Evolutionary conservation across 257 asterid genomes (phyloP), one percentile per base, ranked within the genome.

Genomic region (Solanum dulcamara): DNA sequence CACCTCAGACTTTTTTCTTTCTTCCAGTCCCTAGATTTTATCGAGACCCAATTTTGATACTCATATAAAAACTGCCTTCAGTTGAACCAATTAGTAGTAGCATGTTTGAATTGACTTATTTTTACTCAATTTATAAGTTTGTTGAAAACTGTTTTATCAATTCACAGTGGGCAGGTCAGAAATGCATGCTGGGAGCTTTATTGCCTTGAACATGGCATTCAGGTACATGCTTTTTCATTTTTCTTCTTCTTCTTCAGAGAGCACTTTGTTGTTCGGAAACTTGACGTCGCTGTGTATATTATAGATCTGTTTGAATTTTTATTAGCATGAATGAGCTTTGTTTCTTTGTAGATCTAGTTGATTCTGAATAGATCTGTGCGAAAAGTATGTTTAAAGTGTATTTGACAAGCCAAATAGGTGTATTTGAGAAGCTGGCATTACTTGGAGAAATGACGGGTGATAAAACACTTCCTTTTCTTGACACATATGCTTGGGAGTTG

Each of bases 111-210:
- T n/a, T n/a, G n/a, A n/a, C n/a, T n/a, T n/a, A n/a, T n/a, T n/a
- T n/a, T n/a, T n/a, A n/a, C n/a, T n/a, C n/a, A n/a, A n/a, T n/a
- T n/a, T n/a, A n/a, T n/a, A n/a, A n/a, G n/a, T n/a, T n/a, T n/a
- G n/a, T n/a, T n/a, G n/a, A n/a, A n/a, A n/a, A n/a, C n/a, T n/a
- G n/a, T n/a, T n/a, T n/a, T n/a, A n/a, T n/a, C n/a, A n/a, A n/a
- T n/a, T n/a, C n/a, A n/a, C n/a, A n/a, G n/a, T n/a, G n/a, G n/a
- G n/a, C n/a, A n/a, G 87, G 89, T 87, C 48, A 87, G 89, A 30
- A 87, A 87, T 81, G 74, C 89, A 7, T 87, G 89, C 38, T 87
- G 89, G 89, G 89, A 87, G 32, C 89, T 84, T 71, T 87, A 87
- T 22, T 84, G 87, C 72, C 87, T 87, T n/a, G 89, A 87, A 75